Evolutionary conservation across 768 basidiomycete species (phyloP), one percentile per base, ranked within the genome.

Genomic region (Calocera viscosa): DNA sequence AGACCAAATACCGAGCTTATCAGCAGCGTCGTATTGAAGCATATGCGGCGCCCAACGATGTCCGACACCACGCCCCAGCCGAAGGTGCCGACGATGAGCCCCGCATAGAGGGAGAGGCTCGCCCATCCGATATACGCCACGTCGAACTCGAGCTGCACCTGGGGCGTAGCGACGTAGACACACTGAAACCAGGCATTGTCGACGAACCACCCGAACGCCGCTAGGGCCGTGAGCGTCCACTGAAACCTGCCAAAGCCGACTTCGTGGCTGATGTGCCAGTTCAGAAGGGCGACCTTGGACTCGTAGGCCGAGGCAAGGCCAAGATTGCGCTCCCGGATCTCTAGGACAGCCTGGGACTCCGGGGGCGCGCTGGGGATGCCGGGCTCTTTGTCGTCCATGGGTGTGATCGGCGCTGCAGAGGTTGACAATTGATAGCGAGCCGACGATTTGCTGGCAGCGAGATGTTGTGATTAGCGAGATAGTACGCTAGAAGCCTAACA

Each of bases 11-110:
- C 70, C 22, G 80, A 81, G 5, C 72, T 73, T 35, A 78, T 70
- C 60, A 77, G 75, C 34, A 78, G 71, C 1, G 77, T 78, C 19
- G 85, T 70, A 72, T 89, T 87, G 74, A 87, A 88, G 0, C 83
- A 85, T 11, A 60, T 10, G 7, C 53, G 24, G 30, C 53, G 53
- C 2, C 53, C 53, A 2, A 60, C 53, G 53, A 60, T 60, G 30
- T 60, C 53, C 2, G 53, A 60, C 7, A 60, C 30, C 14, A 60
- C 30, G 53, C 53, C 82, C 82, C 83, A 83, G 1, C 71, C 72
- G 2, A 76, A 77, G 8, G 83, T 81, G 49, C 82, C 82, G 2
- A 80, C 72, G 19, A 82, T 80, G 38, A 83, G 72, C 1, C 82
- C 82, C 7, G 77, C 79, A 69, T 78, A 83, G 28, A 82, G 76